Conservation (phyloP, 225 moss, liverwort and hornwort species). For the Antitrichia curtipendula region DNA sequence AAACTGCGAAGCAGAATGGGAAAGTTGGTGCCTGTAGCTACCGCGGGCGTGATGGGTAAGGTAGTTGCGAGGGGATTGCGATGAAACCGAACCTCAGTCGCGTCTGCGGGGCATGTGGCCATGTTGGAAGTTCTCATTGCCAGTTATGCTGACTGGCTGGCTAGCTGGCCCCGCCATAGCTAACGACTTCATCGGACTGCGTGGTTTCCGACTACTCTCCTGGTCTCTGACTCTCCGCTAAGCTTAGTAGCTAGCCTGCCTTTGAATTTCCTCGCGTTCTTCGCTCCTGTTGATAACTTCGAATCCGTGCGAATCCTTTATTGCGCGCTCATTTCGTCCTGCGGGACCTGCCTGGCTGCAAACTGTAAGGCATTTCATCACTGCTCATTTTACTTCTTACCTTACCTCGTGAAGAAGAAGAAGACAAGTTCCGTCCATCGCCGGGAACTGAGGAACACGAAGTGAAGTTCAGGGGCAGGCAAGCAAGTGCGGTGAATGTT, state of each 20-base stretch:
- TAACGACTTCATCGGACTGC: background rate
- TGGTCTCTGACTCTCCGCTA: background rate
- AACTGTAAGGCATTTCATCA: background rate
- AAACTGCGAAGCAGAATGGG: background rate
- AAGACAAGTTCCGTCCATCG: background rate
- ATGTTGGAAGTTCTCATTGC: background rate
- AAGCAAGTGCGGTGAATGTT: background rate
- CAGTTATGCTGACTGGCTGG: background rate
- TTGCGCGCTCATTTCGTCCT: background rate
- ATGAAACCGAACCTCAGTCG: background rate
- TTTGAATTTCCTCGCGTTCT: background rate
- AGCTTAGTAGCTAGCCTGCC: background rate
- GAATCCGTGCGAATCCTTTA: background rate
- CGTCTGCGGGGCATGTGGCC: background rate
- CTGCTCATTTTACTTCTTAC: background rate
- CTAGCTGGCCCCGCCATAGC: background rate
- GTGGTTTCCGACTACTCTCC: background rate
- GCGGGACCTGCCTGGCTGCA: background rate
- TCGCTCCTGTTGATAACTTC: background rate
- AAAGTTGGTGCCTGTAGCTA: background rate
- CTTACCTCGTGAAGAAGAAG: background rate
- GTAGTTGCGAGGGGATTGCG: background rate
- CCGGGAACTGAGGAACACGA: background rate
- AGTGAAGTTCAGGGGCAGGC: background rate
- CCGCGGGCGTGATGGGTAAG: background rate